Base-by-base conservation (phyloP, 1,284 basidiomycete genomes). In the Peniophora sp. region DNA sequence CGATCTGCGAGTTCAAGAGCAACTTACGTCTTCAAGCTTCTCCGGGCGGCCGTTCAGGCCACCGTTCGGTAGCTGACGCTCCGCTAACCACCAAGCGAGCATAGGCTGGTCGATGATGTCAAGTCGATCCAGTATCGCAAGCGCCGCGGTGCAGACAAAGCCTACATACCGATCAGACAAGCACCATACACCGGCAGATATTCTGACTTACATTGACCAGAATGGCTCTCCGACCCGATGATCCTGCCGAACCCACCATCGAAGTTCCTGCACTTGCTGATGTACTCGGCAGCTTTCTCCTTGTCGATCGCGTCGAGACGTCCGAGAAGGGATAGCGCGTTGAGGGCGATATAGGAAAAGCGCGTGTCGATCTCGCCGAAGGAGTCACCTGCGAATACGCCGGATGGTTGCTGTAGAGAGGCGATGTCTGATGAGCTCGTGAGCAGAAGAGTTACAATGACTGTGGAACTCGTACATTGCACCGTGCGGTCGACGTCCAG, bases 41-140 rank as follows among this genome's bases (percentile, higher is more conserved):
- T 99, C 92, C 2, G 96, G 96, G 18, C 96, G 76, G 0, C 96
- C 96, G 59, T 99, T 98, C 53, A 99, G 72, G 0, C 96, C 97
- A 8, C 96, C 96, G 59, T 84, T 93, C 0, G 93, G 88, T 10
- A 97, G 73, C 64, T 99, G 96, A 8, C 96, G 76, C 62, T 99
- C 97, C 10, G 88, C 81, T 2, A 99, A 71, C 96, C 96, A 99
- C 83, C 89, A 94, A 10, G 76, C 87, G 1, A 97, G 72, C 24
- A 81, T 87, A 17, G 88, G 77, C 1, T 70, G 62, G 61, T 97
- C 90, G 3, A 95, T 78, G 32, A 79, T 71, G 59, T 96, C 86
- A 10, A 98, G 69, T 47, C 83, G 70, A 61, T 89, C 85, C 3
- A 98, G 74, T 18, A 99, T 95, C 1, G 93, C 85, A 11, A 99